phyloP scores from a whole-genome alignment of 495 filamentous ascomycete genomes.

The Lentithecium fluviatile region DNA sequence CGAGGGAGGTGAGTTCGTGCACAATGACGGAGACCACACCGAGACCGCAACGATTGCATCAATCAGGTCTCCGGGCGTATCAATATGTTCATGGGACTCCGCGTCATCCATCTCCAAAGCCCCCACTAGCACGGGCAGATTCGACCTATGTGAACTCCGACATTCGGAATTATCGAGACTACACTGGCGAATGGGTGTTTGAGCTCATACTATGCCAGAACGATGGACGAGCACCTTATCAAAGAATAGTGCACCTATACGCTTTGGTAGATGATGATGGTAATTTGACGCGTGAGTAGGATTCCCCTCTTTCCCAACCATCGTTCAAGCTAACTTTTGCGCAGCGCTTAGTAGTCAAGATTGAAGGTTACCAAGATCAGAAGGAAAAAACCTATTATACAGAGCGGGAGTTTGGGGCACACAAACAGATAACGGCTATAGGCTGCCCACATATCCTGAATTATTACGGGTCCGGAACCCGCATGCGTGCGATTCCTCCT shows the following conservation, averaged over 20 bases:
- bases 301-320: neutral
- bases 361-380: neutral
- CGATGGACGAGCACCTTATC: neutral
- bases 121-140: no score
- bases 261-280: neutral
- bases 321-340: neutral
- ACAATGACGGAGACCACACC: no score
- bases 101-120: no score
- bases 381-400: neutral
- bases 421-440: neutral
- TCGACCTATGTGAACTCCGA: no score
- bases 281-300: neutral
- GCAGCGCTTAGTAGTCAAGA: neutral
- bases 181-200: neutral
- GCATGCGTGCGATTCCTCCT: neutral
- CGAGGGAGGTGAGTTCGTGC: no score
- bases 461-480: neutral
- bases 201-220: neutral
- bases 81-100: no score
- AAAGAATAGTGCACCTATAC: neutral
- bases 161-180: neutral
- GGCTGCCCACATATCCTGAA: neutral
- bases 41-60: no score
- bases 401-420: neutral
- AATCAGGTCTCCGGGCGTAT: no score